Conservation (phyloP, 805 yeast species). For the Candida caryicola region DNA sequence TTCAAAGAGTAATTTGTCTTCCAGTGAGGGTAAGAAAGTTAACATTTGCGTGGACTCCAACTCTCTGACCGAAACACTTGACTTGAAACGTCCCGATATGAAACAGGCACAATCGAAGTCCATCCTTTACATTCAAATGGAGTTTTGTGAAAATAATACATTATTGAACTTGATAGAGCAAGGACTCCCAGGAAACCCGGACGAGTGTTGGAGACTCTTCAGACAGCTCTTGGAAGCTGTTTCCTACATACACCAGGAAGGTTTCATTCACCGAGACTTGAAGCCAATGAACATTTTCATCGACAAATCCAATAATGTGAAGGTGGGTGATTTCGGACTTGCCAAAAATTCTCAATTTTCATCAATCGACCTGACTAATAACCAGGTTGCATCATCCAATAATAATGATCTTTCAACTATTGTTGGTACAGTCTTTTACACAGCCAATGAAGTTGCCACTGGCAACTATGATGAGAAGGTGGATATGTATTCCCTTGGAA, state of each 20-base stretch:
- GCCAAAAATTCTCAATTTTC: slow-evolving; percentile 79
- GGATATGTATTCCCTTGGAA: slow-evolving; percentile 92
- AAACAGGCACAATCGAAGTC: slow-evolving; percentile 31
- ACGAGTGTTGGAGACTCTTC: slow-evolving; percentile 86
- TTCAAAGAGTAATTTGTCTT: background rate
- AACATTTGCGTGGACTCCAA: background rate
- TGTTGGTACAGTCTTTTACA: slow-evolving; percentile 91
- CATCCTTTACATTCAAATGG: slow-evolving; percentile 95
- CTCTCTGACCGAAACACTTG: background rate
- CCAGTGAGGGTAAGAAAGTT: background rate
- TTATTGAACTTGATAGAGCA: slow-evolving; percentile 73
- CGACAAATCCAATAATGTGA: slow-evolving; percentile 82
- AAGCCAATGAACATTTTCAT: slow-evolving; percentile 96
- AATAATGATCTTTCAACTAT: slow-evolving; percentile 83
- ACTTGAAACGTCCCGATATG: slow-evolving; percentile 2
- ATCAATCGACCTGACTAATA: slow-evolving; percentile 34
- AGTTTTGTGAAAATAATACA: slow-evolving; percentile 94
- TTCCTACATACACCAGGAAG: slow-evolving; percentile 86
- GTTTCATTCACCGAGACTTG: slow-evolving; percentile 91
- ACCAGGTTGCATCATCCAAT: slow-evolving; percentile 32
- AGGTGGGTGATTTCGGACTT: slow-evolving; percentile 95
- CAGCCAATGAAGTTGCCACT: slow-evolving; percentile 80
- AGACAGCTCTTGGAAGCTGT: slow-evolving; percentile 88
- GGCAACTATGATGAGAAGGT: slow-evolving; percentile 91
- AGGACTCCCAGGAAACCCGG: slow-evolving; percentile 65